These are phyloP conservation scores for Phlegmacium glaucopus DNA, from an alignment of 768 basidiomycete species.

Conservation along the genomic window DNA sequence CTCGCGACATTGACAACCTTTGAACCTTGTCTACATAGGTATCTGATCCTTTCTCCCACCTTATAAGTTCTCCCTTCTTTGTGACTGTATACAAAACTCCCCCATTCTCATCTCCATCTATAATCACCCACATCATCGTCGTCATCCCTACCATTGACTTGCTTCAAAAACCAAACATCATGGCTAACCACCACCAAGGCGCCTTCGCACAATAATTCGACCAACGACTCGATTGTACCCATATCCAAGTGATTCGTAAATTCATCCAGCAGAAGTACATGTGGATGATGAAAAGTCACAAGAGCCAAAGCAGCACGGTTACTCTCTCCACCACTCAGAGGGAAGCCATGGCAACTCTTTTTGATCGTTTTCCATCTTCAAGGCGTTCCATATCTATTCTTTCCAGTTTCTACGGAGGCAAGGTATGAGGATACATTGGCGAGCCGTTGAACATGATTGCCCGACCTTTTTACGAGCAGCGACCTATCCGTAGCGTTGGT, in stretches of 20 bases:
- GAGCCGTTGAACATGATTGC: too few species aligned
- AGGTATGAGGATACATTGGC: not conserved
- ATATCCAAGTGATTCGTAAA: slow-evolving; percentile 70
- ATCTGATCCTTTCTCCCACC: slow-evolving; percentile 28
- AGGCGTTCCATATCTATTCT: slow-evolving; percentile 31
- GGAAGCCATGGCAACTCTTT: slow-evolving; percentile 29
- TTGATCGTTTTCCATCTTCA: slow-evolving; percentile 28
- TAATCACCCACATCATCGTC: slow-evolving; percentile 14
- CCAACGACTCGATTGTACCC: slow-evolving; percentile 54
- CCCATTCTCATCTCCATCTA: slow-evolving; percentile 10
- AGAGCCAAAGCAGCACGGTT: slow-evolving; percentile 59
- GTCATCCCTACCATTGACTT: slow-evolving; percentile 19
- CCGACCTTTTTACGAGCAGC: slow-evolving; percentile 50
- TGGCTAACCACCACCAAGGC: slow-evolving; percentile 65
- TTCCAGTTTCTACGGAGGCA: slow-evolving; percentile 23
- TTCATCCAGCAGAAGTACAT: slow-evolving; percentile 55
- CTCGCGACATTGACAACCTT: slow-evolving; percentile 6
- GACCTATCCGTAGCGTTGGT: slow-evolving; percentile 51
- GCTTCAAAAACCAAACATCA: slow-evolving; percentile 41
- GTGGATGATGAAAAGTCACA: slow-evolving; percentile 50
- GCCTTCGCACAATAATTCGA: slow-evolving; percentile 48
- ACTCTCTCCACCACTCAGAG: slow-evolving; percentile 53
- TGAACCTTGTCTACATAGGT: slow-evolving; percentile 27
- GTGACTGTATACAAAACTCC: slow-evolving; percentile 29
- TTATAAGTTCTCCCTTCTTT: slow-evolving; percentile 25